A percentile compares a stretch with the other conserved stretches of the same genome.
Conservation (phyloP, 2,329 filamentous ascomycete species). For the Plenodomus tracheiphilus region DNA sequence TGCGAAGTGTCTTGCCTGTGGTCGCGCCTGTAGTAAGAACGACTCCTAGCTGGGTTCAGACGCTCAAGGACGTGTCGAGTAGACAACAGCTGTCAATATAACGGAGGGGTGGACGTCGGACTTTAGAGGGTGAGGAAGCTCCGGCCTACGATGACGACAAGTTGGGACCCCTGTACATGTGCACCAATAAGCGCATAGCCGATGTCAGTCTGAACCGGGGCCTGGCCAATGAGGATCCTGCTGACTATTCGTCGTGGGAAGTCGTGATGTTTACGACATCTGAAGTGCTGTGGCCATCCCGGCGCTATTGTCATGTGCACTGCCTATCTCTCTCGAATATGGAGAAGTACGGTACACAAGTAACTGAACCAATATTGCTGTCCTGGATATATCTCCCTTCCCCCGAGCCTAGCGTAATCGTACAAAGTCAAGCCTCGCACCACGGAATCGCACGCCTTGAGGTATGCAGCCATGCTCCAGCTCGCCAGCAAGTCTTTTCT, state of each 20-base stretch:
- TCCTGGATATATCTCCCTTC: neutral
- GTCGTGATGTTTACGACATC: conserved; percentile 12
- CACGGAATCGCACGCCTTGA: no score
- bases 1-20: neutral
- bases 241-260: conserved; percentile 4
- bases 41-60: neutral
- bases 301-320: no score
- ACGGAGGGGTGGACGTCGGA: conserved; percentile 13
- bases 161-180: conserved; percentile 9
- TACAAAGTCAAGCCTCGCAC: neutral
- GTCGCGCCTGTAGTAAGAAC: neutral
- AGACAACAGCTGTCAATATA: neutral
- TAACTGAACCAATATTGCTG: neutral
- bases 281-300: neutral
- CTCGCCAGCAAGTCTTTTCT: no score
- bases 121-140: conserved; percentile 17
- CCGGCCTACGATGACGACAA: conserved; percentile 22
- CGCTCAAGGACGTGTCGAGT: neutral
- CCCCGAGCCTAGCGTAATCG: neutral
- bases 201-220: conserved; percentile 1
- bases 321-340: no score
- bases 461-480: no score
- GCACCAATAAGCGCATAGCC: conserved; percentile 16
- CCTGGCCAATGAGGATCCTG: conserved; percentile 6
- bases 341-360: no score